phyloP scores from a whole-genome alignment of 768 basidiomycete genomes.

The Pleurotus djamor region DNA sequence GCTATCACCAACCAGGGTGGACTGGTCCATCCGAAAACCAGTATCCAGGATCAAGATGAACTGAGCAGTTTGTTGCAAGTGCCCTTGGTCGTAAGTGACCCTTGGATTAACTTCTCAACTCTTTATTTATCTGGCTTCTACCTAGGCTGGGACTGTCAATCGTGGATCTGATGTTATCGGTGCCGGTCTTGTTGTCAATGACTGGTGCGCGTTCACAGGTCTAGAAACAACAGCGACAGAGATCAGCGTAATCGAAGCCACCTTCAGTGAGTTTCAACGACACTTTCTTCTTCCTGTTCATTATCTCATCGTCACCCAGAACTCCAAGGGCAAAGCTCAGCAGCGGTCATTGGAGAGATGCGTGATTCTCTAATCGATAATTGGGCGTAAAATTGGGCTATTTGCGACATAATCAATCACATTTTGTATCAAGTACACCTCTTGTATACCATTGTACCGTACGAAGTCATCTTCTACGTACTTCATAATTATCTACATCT shows the following conservation, averaged over 20 bases:
- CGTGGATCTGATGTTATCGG: slow-evolving; percentile 98
- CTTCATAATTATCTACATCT: no score
- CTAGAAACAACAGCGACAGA: slow-evolving; percentile 99
- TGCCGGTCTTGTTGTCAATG: slow-evolving; percentile 96
- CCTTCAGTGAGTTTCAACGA: slow-evolving; percentile 75
- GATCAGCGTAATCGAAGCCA: slow-evolving; percentile 95
- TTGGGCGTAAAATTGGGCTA: slow-evolving; percentile 66
- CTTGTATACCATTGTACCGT: slow-evolving; percentile 5
- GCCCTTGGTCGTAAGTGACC: slow-evolving; percentile 80
- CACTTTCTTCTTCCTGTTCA: neutral
- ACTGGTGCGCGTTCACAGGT: slow-evolving; percentile 99
- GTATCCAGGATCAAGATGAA: slow-evolving; percentile 97
- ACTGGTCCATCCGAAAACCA: slow-evolving; percentile 96
- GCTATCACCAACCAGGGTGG: slow-evolving; percentile 96
- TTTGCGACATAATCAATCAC: neutral
- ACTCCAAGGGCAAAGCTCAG: slow-evolving; percentile 80
- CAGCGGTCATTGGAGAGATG: slow-evolving; percentile 89
- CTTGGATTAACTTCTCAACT: slow-evolving; percentile 1
- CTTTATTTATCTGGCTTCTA: slow-evolving; percentile 2
- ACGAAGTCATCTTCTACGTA: neutral
- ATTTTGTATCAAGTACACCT: neutral
- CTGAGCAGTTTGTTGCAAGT: slow-evolving; percentile 91
- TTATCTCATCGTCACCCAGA: slow-evolving; percentile 42
- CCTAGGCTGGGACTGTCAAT: slow-evolving; percentile 95
- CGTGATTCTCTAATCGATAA: slow-evolving; percentile 88